Evolutionary conservation across 495 filamentous ascomycete species (phyloP), one percentile per base, ranked within the genome.

Genomic region (Talaromyces adpressus): DNA sequence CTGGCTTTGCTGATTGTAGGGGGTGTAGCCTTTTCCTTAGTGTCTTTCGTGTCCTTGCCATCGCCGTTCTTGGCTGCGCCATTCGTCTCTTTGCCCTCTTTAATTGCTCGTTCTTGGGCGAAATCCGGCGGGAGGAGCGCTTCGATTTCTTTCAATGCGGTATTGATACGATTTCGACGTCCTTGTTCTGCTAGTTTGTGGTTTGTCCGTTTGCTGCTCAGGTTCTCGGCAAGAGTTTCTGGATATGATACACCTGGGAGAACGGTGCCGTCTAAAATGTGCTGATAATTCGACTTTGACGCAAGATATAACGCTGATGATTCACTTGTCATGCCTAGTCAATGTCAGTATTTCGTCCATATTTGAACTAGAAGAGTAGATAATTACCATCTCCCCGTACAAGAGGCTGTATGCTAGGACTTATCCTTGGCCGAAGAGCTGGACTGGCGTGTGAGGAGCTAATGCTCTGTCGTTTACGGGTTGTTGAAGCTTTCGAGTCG

Each of bases 101-200:
- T 77, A 52, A 66, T 69, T 20, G 67, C 70, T 39, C 72, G 71
- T 20, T 70, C 63, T 4, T 77, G 73, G 14, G 78, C 67, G 36
- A 78, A 81, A 3, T 71, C 79, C 8, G 78, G 72, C 1, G 93
- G 93, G 18, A 98, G 81, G 22, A 98, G 77, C 0, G 85, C 82
- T 52, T 93, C 91, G 63, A 98, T 96, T 71, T 97, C 93, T 66
- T 92, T 90, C 3, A 98, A 79, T 3, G 93, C 93, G 49, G 85
- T 91, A 73, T 98, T 98, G 74, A 98, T 98, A 56, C 94, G 85
- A 71, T 98, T 97, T 62, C 94, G 80, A 23, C 94, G 86, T 4
- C 94, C 95, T 77, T 98, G 94, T 73, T 98, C 94, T 6, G 94
- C 94, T 63, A 98, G 89, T 73, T 98, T 98, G 78, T 98, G 94